Evolutionary conservation across 306 rosid species (phyloP).

Genomic region (Ziziphus jujuba): DNA sequence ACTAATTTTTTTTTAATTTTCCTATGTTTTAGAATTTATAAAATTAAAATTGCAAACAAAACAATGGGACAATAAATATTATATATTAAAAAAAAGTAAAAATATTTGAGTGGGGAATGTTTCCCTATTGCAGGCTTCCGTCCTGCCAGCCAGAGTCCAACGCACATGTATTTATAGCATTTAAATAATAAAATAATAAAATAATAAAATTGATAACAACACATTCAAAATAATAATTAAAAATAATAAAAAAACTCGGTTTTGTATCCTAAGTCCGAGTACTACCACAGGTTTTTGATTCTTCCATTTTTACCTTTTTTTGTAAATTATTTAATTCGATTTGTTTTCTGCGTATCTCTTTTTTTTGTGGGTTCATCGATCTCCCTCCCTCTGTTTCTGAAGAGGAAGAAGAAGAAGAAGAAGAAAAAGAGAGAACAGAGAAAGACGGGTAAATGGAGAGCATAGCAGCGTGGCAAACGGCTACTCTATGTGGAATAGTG

Average conservation of each 20-base stretch:
- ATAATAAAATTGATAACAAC: too few species aligned
- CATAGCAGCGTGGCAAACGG: constrained; percentile 64
- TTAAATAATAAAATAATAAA: too few species aligned
- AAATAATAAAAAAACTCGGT: background rate
- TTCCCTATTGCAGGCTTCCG: too few species aligned
- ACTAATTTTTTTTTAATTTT: too few species aligned
- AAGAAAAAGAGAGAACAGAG: constrained; percentile 24
- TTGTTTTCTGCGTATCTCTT: constrained; percentile 17
- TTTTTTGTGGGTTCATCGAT: constrained; percentile 5
- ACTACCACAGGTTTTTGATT: constrained; percentile 1
- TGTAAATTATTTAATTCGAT: background rate
- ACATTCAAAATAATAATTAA: background rate
- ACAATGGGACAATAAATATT: too few species aligned
- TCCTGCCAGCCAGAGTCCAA: too few species aligned
- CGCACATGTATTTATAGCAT: too few species aligned
- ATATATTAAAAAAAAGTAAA: too few species aligned
- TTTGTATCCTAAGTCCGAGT: background rate
- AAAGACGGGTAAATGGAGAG: constrained; percentile 53
- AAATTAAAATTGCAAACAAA: too few species aligned
- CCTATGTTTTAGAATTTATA: too few species aligned
- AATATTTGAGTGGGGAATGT: too few species aligned
- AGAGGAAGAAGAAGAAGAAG: constrained; percentile 15
- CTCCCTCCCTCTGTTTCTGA: constrained; percentile 9
- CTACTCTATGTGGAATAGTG: constrained; percentile 57
- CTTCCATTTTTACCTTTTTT: background rate